Conservation (phyloP, 192 early-diverging fungal genomes). For the Entomortierella beljakovae region DNA sequence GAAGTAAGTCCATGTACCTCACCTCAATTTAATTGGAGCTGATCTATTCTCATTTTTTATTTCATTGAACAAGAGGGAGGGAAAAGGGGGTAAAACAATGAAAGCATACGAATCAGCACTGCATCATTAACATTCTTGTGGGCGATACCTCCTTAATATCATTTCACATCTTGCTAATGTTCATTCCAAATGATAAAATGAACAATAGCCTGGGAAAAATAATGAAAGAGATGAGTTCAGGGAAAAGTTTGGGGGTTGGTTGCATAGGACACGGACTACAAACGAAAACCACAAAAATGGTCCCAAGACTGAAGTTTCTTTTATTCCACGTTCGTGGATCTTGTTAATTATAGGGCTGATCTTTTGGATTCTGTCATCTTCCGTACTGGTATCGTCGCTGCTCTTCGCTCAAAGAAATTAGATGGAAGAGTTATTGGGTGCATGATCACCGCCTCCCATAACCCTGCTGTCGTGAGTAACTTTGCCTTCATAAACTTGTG, state of each 20-base stretch:
- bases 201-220: constrained; percentile 1
- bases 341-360: constrained; percentile 68
- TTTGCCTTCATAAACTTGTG: too few relatives aligned
- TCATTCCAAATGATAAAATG: neutral
- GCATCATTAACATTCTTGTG: neutral
- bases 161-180: too few relatives aligned
- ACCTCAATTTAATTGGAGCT: neutral
- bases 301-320: neutral
- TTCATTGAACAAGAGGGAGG: neutral
- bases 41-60: neutral
- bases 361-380: constrained; percentile 94
- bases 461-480: constrained; percentile 80
- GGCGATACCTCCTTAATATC: too few relatives aligned
- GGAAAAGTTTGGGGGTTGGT: neutral
- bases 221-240: neutral
- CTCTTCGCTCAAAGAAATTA: constrained; percentile 90
- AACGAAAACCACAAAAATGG: too few relatives aligned
- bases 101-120: neutral
- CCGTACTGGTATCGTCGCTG: constrained; percentile 90
- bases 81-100: neutral
- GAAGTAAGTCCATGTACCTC: constrained; percentile 66
- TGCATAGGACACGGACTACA: neutral
- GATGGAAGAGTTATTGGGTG: constrained; percentile 89
- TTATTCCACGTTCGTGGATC: neutral
- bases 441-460: constrained; percentile 99